phyloP scores from a whole-genome alignment of 1,284 basidiomycete genomes.

The Leccinum pallidistipes region DNA sequence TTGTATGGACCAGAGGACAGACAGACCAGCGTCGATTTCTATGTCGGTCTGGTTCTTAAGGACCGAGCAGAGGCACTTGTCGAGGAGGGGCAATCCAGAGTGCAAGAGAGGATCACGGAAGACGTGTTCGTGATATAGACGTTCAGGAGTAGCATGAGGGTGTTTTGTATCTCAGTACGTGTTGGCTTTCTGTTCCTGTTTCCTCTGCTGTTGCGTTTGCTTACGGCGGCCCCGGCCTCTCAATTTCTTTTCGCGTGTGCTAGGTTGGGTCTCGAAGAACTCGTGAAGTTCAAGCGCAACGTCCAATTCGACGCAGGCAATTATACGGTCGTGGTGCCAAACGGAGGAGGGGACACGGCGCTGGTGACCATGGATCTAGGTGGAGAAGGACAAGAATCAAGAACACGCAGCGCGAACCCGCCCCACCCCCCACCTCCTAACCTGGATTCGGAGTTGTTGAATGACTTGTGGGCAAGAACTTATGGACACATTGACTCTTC shows the following conservation, averaged over 20 bases:
- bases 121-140: constrained; percentile 95
- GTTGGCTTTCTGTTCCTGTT: constrained; percentile 1
- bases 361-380: constrained; percentile 78
- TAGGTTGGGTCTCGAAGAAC: constrained; percentile 91
- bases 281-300: constrained; percentile 91
- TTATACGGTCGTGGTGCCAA: constrained; percentile 79
- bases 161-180: constrained; percentile 91
- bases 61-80: constrained; percentile 53
- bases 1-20: constrained; percentile 97
- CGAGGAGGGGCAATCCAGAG: constrained; percentile 13
- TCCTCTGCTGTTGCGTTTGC: not conserved
- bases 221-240: constrained; percentile 2
- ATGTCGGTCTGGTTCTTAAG: constrained; percentile 91
- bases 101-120: constrained; percentile 54
- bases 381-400: constrained; percentile 88
- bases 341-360: constrained; percentile 27
- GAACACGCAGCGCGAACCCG: constrained; percentile 76
- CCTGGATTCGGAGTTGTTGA: too few relatives aligned
- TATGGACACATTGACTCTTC: too few relatives aligned
- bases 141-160: constrained; percentile 93
- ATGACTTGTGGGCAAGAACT: too few relatives aligned
- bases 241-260: not conserved
- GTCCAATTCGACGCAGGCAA: constrained; percentile 89
- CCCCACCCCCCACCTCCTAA: too few relatives aligned
- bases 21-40: constrained; percentile 95